Evolutionary conservation across 2,329 filamentous ascomycete genomes (phyloP).

Genomic region (Fulvia fulva): DNA sequence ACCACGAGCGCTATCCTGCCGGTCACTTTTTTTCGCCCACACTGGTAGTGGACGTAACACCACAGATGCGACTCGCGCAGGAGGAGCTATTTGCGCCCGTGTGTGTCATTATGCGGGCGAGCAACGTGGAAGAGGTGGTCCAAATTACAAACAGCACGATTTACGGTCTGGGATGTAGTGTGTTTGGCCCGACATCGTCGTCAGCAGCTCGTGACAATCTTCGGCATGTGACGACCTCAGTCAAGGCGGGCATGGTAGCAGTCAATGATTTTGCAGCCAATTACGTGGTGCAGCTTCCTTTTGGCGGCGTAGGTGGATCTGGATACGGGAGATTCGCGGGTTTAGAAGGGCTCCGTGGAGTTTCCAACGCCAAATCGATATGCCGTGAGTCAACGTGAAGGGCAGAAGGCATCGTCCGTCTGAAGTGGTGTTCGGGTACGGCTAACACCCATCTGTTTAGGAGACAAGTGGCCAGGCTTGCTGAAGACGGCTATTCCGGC

Average conservation of each 20-base stretch:
- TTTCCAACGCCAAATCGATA: slow-evolving; percentile 86
- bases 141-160: slow-evolving; percentile 69
- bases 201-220: slow-evolving; percentile 55
- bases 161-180: slow-evolving; percentile 83
- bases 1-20: slow-evolving; percentile 67
- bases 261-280: slow-evolving; percentile 91
- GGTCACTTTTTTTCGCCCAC: slow-evolving; percentile 94
- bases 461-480: slow-evolving; percentile 57
- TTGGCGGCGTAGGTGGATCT: slow-evolving; percentile 78
- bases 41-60: slow-evolving; percentile 81
- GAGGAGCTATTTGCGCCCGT: slow-evolving; percentile 92
- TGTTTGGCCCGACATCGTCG: slow-evolving; percentile 63
- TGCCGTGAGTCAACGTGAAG: too few species aligned
- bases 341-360: slow-evolving; percentile 74
- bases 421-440: too few species aligned
- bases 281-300: slow-evolving; percentile 91
- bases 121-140: slow-evolving; percentile 64
- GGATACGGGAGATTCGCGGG: slow-evolving; percentile 91
- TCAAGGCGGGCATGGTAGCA: slow-evolving; percentile 84
- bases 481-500: slow-evolving; percentile 73
- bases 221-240: slow-evolving; percentile 58
- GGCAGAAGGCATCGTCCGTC: too few species aligned
- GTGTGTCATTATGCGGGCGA: slow-evolving; percentile 76
- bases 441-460: too few species aligned
- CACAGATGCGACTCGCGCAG: slow-evolving; percentile 79